Conservation (phyloP, 2,329 filamentous ascomycete species). For the Beauveria caledonica region DNA sequence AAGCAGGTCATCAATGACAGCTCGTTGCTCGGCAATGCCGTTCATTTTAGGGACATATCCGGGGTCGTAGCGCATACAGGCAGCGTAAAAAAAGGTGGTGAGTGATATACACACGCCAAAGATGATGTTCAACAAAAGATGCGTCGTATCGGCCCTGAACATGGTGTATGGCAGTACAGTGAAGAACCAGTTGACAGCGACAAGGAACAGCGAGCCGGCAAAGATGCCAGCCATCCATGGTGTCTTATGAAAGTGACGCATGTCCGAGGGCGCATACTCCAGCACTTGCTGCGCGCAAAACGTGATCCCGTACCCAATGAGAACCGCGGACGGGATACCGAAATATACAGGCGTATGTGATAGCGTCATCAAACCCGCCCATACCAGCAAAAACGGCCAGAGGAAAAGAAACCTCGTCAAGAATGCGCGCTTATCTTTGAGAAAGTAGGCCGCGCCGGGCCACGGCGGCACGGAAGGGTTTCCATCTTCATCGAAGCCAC, state of each 20-base stretch:
- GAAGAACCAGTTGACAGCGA: conserved; percentile 67
- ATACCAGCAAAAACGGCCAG: conserved; percentile 74
- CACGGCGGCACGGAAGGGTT: conserved; percentile 62
- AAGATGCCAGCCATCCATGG: conserved; percentile 94
- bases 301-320: conserved; percentile 63
- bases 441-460: conserved; percentile 61
- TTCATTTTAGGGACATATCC: conserved; percentile 88
- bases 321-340: conserved; percentile 63
- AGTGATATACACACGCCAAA: conserved; percentile 59
- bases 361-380: conserved; percentile 61
- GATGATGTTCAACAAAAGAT: conserved; percentile 68
- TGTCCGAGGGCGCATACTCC: conserved; percentile 76
- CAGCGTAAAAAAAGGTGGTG: conserved; percentile 78
- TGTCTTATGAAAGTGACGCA: conserved; percentile 84
- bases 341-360: conserved; percentile 66
- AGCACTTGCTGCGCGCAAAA: conserved; percentile 70
- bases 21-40: conserved; percentile 83
- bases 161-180: conserved; percentile 52
- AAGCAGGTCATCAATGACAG: conserved; percentile 80
- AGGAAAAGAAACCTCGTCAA: conserved; percentile 83
- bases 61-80: conserved; percentile 80
- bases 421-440: conserved; percentile 71
- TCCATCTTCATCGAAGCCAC: conserved; percentile 73
- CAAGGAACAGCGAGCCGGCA: conserved; percentile 74
- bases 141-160: conserved; percentile 26